Evolutionary conservation across 1,139 yeast species (phyloP), one percentile per base, ranked within the genome.

Genomic region (Candida tetrigidarum): DNA sequence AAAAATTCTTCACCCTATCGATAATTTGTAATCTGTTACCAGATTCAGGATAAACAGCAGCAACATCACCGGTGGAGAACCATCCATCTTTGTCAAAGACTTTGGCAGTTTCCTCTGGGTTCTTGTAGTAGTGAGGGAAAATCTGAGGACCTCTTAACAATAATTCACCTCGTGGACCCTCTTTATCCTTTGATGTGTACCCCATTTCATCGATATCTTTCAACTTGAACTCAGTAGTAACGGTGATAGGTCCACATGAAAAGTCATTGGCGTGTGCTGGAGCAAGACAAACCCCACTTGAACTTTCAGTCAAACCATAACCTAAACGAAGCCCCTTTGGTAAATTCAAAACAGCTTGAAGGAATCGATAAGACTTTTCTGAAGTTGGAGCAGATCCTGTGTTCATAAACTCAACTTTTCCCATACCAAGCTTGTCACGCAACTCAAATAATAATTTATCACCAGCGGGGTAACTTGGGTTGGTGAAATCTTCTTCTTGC

Each of bases 71-170:
- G 14, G 75, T 66, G 27, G 54, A 51, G 49, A 69, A 64, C 76
- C 76, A 72, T 14, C 76, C 91, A 19, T 85, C 85, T 34, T 69
- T 62, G 53, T 81, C 86, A 40, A 83, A 57, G 3, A 80, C 67
- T 49, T 69, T 67, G 2, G 50, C 59, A 4, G 76, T 69, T 53
- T 70, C 76, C 47, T 67, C 71, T 1, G 64, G 65, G 50, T 71
- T 66, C 49, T 69, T 69, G 54, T 56, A 72, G 47, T 72, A 72
- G 25, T 62, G 63, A 7, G 46, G 38, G 49, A 70, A 71, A 40
- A 68, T 66, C 50, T 71, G 76, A 14, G 66, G 63, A 6, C 76
- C 74, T 48, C 76, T 62, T 23, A 72, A 52, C 42, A 68, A 58
- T 40, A 72, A 57, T 53, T 72, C 78, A 39, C 78, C 78, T 41